A percentile compares a stretch with the other conserved stretches of the same genome.
phyloP scores from a whole-genome alignment of 257 asterid genomes.

The Ballota nigra region DNA sequence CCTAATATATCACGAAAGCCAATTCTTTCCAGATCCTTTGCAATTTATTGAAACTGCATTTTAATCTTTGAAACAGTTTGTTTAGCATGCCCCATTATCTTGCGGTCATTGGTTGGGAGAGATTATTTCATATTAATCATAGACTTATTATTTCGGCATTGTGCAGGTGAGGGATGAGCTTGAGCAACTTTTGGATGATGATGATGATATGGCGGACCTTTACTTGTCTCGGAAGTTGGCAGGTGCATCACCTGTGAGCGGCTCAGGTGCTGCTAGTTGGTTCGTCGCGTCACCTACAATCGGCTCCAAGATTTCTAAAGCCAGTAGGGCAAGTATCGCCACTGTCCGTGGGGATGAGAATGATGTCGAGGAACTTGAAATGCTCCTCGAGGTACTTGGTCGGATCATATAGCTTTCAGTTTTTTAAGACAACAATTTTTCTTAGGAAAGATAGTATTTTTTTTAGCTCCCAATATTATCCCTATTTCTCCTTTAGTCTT shows the following conservation, averaged over 20 bases:
- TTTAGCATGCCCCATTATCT: background rate
- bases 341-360: too few species aligned
- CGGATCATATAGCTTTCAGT: background rate
- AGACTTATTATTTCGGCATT: conserved; percentile 12
- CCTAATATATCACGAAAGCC: too few species aligned
- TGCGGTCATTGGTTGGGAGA: background rate
- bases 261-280: too few species aligned
- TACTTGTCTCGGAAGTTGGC: conserved; percentile 81
- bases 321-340: too few species aligned
- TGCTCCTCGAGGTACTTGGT: conserved; percentile 53
- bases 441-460: too few species aligned
- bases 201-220: conserved; percentile 96
- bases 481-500: background rate
- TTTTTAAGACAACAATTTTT: too few species aligned
- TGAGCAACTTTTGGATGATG: conserved; percentile 95
- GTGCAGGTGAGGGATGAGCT: conserved; percentile 92
- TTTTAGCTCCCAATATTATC: background rate
- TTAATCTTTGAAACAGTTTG: too few species aligned
- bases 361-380: too few species aligned
- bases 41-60: too few species aligned
- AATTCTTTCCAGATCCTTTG: too few species aligned
- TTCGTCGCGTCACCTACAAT: too few species aligned
- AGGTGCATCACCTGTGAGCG: conserved; percentile 74
- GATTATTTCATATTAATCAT: background rate
- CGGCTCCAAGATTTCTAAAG: too few species aligned